phyloP scores from a whole-genome alignment of 2,329 filamentous ascomycete species.

The Eutypella sp. region DNA sequence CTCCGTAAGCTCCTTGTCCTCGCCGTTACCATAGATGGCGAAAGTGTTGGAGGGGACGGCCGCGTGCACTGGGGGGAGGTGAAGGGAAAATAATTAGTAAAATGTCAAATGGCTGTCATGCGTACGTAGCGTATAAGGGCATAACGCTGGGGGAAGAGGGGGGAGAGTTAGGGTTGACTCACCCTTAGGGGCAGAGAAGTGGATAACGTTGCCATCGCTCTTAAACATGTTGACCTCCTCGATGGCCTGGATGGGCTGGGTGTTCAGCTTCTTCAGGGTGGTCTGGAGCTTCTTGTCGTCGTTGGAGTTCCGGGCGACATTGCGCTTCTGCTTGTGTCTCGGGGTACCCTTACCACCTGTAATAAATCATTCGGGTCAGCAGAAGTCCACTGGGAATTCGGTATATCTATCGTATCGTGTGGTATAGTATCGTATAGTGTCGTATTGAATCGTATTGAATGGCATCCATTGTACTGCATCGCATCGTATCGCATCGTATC shows the following conservation, averaged over 20 bases:
- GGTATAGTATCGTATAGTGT: no score
- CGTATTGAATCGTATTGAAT: background rate
- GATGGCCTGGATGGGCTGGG: conserved; percentile 98
- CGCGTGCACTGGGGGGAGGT: conserved; percentile 69
- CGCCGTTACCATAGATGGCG: conserved; percentile 96
- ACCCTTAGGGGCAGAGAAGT: conserved; percentile 98
- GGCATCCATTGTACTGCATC: background rate
- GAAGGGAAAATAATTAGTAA: no score
- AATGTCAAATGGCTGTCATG: no score
- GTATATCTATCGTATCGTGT: no score
- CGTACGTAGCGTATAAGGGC: background rate
- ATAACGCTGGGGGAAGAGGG: no score
- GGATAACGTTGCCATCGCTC: conserved; percentile 98
- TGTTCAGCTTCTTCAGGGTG: conserved; percentile 98
- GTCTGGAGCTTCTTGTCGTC: conserved; percentile 99
- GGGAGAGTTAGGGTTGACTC: no score
- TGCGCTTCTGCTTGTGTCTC: conserved; percentile 97
- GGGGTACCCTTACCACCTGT: conserved; percentile 91
- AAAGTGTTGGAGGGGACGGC: conserved; percentile 98
- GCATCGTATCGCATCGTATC: no score
- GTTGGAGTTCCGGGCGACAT: conserved; percentile 83
- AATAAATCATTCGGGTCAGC: background rate
- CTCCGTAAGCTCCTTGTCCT: conserved; percentile 99
- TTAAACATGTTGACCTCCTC: conserved; percentile 99
- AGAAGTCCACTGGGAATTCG: no score